Evolutionary conservation across 306 rosid species (phyloP).

Genomic region (Vigna nakashimae): DNA sequence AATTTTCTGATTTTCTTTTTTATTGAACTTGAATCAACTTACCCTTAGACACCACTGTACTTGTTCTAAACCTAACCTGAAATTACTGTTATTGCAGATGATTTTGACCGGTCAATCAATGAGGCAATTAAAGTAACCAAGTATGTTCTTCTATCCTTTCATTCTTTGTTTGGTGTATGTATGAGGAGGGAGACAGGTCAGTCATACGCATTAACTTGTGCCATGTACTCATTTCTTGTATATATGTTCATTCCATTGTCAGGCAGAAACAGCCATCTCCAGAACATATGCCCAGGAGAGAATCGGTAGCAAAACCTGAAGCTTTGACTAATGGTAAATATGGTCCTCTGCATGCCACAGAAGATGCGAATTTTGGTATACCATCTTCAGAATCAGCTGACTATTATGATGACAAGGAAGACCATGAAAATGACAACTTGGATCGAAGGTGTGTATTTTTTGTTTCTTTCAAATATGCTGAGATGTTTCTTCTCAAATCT

Average conservation of each 20-base stretch:
- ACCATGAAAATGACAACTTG: conserved; percentile 59
- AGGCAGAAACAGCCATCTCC: conserved; percentile 85
- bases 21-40: conserved; percentile 24
- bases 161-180: conserved; percentile 11
- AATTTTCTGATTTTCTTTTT: conserved; percentile 25
- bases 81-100: conserved; percentile 73
- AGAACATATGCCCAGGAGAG: conserved; percentile 73
- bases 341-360: conserved; percentile 63
- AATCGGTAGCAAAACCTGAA: conserved; percentile 63
- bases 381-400: conserved; percentile 79
- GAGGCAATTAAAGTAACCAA: conserved; percentile 99
- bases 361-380: conserved; percentile 64
- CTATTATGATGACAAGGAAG: conserved; percentile 70
- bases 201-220: conserved; percentile 12
- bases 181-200: conserved; percentile 18
- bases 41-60: conserved; percentile 23
- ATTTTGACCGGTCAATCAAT: conserved; percentile 89
- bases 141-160: conserved; percentile 53
- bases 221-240: conserved; percentile 29
- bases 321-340: conserved; percentile 76
- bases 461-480: conserved; percentile 3
- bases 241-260: conserved; percentile 41
- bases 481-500: conserved; percentile 9
- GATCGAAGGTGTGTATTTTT: conserved; percentile 73
- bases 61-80: conserved; percentile 45